Base-by-base conservation (phyloP, 2,329 filamentous ascomycete genomes). In the Plectosphaerella plurivora region DNA sequence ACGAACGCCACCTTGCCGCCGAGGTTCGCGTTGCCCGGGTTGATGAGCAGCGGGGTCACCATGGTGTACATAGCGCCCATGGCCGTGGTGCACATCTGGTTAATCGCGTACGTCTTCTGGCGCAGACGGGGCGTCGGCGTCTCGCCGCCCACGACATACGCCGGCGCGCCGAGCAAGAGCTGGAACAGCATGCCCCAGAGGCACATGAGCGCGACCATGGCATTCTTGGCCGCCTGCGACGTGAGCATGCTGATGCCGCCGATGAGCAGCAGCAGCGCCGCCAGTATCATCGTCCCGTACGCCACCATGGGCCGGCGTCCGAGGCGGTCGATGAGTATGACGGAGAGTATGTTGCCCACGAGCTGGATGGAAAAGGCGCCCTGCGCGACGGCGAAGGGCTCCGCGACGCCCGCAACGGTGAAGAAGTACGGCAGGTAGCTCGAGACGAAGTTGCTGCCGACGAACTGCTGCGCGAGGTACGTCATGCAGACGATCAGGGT, bases 281-380 rank as follows among this genome's bases (percentile, higher is more conserved):
- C 33, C 42, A 53, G 50, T 4, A 37, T 9, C 18, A 47, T 15
- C 24, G 36, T 47, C n/a, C 52, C 50, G 64, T 68, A 51, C 60
- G 78, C 53, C 61, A 79, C 53, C 56, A 72, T 53, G 3, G 67
- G 69, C 14, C 65, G 59, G 4, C 71, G 66, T 7, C 72, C 70
- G 14, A 68, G 51, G 2, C 62, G 59, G 51, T 72, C 68, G 22
- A 73, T 59, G 3, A 72, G 57, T 41, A 61, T 68, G 61, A 67
- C 71, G 3, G 70, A 70, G 55, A 67, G 65, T 46, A 73, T 55
- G 50, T 71, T 73, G 25, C 72, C 72, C 4, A 68, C 22, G n/a
- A 74, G 60, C 52, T 75, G 67, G 36, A 67, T 61, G 55, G 73
- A 74, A 59, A 74, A 75, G 3, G 70, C 72, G 10, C 60, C 61